phyloP scores from a whole-genome alignment of 768 basidiomycete species.

The Trametes cingulata region DNA sequence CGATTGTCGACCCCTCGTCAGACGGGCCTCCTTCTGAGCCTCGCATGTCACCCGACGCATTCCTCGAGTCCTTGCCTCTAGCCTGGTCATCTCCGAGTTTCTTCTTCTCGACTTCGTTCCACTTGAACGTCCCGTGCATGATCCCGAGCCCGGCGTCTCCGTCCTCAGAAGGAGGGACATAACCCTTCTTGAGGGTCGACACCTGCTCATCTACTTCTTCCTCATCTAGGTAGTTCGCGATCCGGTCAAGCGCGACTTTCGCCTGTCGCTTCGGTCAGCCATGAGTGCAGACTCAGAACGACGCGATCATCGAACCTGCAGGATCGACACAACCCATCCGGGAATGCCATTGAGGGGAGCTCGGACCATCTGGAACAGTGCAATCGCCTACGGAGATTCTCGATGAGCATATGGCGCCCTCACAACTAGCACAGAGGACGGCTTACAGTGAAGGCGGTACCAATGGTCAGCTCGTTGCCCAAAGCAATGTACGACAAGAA shows the following conservation, averaged over 20 bases:
- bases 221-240: slow-evolving; percentile 59
- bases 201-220: slow-evolving; percentile 65
- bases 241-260: slow-evolving; percentile 58
- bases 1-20: slow-evolving; percentile 13
- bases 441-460: slow-evolving; percentile 81
- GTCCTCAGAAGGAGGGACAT: slow-evolving; percentile 27
- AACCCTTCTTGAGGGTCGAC: slow-evolving; percentile 50
- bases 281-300: too few species aligned
- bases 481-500: slow-evolving; percentile 74
- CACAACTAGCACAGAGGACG: neutral
- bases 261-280: slow-evolving; percentile 41
- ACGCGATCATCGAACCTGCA: slow-evolving; percentile 43
- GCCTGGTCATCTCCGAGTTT: slow-evolving; percentile 31
- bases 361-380: slow-evolving; percentile 84
- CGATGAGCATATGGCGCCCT: neutral
- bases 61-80: slow-evolving; percentile 20
- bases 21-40: slow-evolving; percentile 2
- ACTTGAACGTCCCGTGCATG: slow-evolving; percentile 53
- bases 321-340: slow-evolving; percentile 72
- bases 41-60: slow-evolving; percentile 18
- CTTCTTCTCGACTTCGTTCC: slow-evolving; percentile 51
- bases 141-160: slow-evolving; percentile 45
- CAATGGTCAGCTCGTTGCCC: slow-evolving; percentile 74
- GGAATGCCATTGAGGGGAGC: slow-evolving; percentile 80
- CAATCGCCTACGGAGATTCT: slow-evolving; percentile 61